Base-by-base conservation (phyloP, 2,329 filamentous ascomycete genomes). In the Venturia oleaginea region DNA sequence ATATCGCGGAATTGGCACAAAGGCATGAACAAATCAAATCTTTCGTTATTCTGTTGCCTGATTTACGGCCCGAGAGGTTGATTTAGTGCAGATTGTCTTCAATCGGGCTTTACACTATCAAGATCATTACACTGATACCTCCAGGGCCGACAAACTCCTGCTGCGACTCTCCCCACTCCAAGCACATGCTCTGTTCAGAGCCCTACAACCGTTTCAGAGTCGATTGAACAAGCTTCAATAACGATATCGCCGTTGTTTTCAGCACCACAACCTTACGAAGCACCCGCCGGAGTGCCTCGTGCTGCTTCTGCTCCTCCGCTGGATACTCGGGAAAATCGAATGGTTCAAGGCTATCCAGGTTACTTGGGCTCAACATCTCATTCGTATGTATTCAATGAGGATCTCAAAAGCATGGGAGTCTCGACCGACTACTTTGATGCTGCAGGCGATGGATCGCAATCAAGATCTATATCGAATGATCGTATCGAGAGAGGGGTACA, bases 401-500 rank as follows among this genome's bases (percentile, higher is more conserved):
- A 65, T 34, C 54, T 65, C 37, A 43, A 22, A 11, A 43, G 17
- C 15, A 24, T 66, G 8, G 65, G 62, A 15, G 34, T 66, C 17
- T 22, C 30, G 8, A 19, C 27, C 8, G n/a, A 24, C 42, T 54
- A 65, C 19, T 40, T 32, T n/a, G 61, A 59, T 38, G 30, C 2
- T 71, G 15, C 24, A 54, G 48, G 46, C 64, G 27, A 38, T n/a
- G 22, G 54, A 24, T n/a, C 63, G 32, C 34, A 22, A 32, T 15
- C 62, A 40, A 24, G 69, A 72, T 22, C 64, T 66, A 15, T 71
- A n/a, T 68, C 69, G 1, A 68, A 69, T 13, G 43, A 65, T 4
- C 68, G 71, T 10, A 71, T 75, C 19, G 69, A 72, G 1, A 68
- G 66, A 48, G 74, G 74, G 13, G 70, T 66, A 2, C 64, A 67